Evolutionary conservation across 139 green algal genomes (phyloP).

Genomic region (Deuterostichococcus epilithicus): DNA sequence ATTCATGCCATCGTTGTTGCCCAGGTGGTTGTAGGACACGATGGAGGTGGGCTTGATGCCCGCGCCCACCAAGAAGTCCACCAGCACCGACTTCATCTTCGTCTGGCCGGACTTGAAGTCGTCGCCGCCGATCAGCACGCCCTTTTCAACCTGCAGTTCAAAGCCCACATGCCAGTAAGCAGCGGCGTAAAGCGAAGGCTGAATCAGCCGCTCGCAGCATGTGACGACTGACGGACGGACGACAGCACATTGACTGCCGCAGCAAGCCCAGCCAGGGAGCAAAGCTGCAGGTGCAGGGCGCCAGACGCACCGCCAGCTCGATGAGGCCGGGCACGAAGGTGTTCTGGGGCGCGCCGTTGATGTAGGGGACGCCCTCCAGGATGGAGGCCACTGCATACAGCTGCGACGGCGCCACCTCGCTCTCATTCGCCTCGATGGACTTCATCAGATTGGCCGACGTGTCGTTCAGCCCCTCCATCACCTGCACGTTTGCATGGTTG

Average conservation of each 20-base stretch:
- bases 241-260: too few species aligned
- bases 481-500: constrained; percentile 30
- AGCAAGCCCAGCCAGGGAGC: not conserved
- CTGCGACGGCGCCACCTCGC: constrained; percentile 85
- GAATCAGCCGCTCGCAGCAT: too few species aligned
- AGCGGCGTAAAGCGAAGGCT: too few species aligned
- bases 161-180: too few species aligned
- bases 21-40: constrained; percentile 99
- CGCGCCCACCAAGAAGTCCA: constrained; percentile 96
- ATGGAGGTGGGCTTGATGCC: constrained; percentile 98
- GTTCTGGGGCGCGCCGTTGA: constrained; percentile 98
- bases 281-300: not conserved
- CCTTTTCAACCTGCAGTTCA: constrained; percentile 15
- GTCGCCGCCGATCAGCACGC: constrained; percentile 94
- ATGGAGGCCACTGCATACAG: constrained; percentile 92
- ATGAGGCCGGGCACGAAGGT: constrained; percentile 92
- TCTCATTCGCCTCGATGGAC: constrained; percentile 77
- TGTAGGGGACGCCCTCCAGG: constrained; percentile 91
- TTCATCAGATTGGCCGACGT: constrained; percentile 89
- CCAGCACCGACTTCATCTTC: constrained; percentile 98
- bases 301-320: constrained; percentile 56
- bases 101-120: constrained; percentile 99
- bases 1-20: constrained; percentile 99
- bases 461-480: constrained; percentile 92
- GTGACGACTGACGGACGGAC: too few species aligned